Percentiles rank a stretch among this genome's conserved stretches.
Conservation (phyloP, 441 rosid genomes). For the Theobroma grandiflorum region DNA sequence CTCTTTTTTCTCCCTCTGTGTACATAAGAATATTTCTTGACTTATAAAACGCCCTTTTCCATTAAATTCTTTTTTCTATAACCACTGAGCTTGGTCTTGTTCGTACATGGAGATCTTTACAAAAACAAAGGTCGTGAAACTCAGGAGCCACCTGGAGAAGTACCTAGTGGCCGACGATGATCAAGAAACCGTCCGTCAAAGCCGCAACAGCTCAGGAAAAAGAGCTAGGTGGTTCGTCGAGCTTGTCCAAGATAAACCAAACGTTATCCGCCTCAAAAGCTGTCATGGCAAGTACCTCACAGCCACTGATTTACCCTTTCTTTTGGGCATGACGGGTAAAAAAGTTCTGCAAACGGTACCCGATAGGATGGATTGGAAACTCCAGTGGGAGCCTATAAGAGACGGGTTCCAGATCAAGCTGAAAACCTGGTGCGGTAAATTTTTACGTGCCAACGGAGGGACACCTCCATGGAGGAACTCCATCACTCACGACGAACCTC, state of each 20-base stretch:
- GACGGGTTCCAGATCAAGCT: slow-evolving; percentile 65
- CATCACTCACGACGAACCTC: slow-evolving; percentile 74
- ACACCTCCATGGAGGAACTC: slow-evolving; percentile 79
- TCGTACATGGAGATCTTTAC: slow-evolving; percentile 58
- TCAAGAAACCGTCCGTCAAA: slow-evolving; percentile 59
- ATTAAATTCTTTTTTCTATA: background rate
- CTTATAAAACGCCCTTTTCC: background rate
- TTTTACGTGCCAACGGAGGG: slow-evolving; percentile 71
- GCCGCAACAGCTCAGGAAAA: slow-evolving; percentile 46
- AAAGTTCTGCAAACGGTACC: slow-evolving; percentile 52
- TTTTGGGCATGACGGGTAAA: slow-evolving; percentile 74
- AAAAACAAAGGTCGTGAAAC: slow-evolving; percentile 51
- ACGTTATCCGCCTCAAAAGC: slow-evolving; percentile 50
- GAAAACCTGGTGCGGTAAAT: slow-evolving; percentile 66
- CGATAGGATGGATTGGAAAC: slow-evolving; percentile 47
- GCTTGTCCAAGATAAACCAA: slow-evolving; percentile 45
- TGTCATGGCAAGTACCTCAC: slow-evolving; percentile 58
- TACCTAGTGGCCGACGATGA: slow-evolving; percentile 63
- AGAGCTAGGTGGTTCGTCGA: slow-evolving; percentile 62
- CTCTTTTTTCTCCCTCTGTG: background rate
- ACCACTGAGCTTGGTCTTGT: background rate
- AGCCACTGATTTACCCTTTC: slow-evolving; percentile 56
- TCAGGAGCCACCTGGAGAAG: slow-evolving; percentile 68
- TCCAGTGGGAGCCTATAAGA: slow-evolving; percentile 64
- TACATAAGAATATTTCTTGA: background rate